Base-by-base conservation (phyloP, 257 asterid genomes). In the Schizonepeta tenuifolia region DNA sequence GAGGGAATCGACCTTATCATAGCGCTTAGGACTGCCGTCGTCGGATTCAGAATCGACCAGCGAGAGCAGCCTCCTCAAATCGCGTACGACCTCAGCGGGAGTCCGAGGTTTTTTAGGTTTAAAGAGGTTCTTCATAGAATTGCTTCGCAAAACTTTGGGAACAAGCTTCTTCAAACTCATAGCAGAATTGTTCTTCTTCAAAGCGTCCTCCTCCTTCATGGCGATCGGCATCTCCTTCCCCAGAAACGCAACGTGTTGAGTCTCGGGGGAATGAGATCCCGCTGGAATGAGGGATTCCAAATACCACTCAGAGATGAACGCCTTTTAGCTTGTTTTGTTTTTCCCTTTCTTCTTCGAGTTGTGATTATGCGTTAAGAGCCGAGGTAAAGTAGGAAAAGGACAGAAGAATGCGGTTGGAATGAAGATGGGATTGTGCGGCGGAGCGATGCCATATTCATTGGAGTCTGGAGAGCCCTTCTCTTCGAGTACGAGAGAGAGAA, bases 41-140 rank as follows among this genome's bases (percentile, higher is more conserved):
- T 70, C 75, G 20, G 76, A 59, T 15, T 59, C 67, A 2, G 88
- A 78, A 69, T 82, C 41, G 21, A 91, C 71, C 77, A 65, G 81
- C 4, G 69, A 31, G 12, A 89, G 79, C 77, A 91, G 56, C 4
- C 51, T 83, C 63, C 75, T 87, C 0, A 88, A 77, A 2, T 81
- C 81, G 2, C 81, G 73, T 0, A 93, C 96, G 38, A 91, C 70
- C 0, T 91, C 94, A 44, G 76, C 75, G 9, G 96, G 89, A 33
- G 81, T 14, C 68, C 81, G 60, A 1, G 94, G 89, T 31, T 84
- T 77, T 77, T 82, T 93, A 50, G 87, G 58, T 71, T 83, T 91
- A 77, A 89, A 93, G n/a, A 87, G 80, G 17, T 75, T 78, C 80
- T 84, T 86, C 80, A 88, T 71, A 17, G 83, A 80, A 54, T 67